These are phyloP conservation scores for Coemansia sp. DNA, from an alignment of 192 early-diverging fungal genomes.

Conservation along the genomic window DNA sequence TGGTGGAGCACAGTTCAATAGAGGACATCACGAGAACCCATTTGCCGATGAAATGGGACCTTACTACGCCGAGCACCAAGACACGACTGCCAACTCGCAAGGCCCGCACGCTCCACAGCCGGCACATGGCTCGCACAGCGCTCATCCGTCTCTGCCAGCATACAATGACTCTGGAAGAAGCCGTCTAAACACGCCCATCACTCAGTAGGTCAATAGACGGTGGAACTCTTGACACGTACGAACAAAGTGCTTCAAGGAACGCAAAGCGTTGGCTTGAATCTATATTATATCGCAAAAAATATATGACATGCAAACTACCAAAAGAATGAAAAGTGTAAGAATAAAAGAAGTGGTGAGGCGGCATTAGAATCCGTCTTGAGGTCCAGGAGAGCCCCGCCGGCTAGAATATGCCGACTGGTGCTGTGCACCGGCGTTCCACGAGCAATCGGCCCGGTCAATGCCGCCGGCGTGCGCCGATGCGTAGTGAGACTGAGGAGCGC, in stretches of 20 bases:
- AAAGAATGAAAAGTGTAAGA: neutral
- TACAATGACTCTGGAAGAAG: slow-evolving; percentile 18
- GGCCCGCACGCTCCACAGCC: slow-evolving; percentile 11
- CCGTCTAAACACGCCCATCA: slow-evolving; percentile 47
- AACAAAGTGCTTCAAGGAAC: neutral
- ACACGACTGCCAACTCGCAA: neutral
- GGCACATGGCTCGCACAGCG: slow-evolving; percentile 11
- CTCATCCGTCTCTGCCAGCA: neutral
- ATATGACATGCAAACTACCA: neutral
- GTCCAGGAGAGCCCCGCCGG: neutral
- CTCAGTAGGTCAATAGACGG: slow-evolving; percentile 13
- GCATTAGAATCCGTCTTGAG: neutral
- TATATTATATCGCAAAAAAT: neutral
- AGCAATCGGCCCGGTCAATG: neutral
- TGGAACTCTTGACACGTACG: neutral
- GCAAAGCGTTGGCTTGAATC: neutral
- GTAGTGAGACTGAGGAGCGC: neutral
- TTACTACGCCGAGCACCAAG: neutral
- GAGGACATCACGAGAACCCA: neutral
- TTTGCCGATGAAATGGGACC: slow-evolving; percentile 4
- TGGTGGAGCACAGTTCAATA: neutral
- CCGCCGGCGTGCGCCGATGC: neutral
- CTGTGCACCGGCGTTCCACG: slow-evolving; percentile 1
- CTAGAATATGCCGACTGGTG: slow-evolving; percentile 3
- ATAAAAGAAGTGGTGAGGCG: neutral